Evolutionary conservation across 148 eudicot genomes (phyloP).

Genomic region (Arctostaphylos glauca): DNA sequence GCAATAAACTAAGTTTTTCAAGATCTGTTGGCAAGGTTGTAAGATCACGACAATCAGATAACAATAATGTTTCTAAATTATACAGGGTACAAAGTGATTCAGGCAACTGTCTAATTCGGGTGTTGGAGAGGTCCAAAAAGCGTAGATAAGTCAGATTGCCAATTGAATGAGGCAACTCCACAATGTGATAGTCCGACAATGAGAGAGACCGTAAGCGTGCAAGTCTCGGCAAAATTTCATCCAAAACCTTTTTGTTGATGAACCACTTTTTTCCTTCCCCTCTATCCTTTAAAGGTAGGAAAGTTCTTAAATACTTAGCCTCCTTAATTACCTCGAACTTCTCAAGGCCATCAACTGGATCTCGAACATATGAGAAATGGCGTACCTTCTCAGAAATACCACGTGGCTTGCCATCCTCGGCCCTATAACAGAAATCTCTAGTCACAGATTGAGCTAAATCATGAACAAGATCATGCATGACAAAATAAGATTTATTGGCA

Average conservation of each 20-base stretch:
- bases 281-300: no score
- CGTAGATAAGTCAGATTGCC: background rate
- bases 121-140: background rate
- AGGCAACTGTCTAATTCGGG: background rate
- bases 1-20: no score
- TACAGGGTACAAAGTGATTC: background rate
- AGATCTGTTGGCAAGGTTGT: no score
- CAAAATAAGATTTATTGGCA: background rate
- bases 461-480: constrained; percentile 26
- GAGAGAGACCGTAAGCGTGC: background rate
- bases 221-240: background rate
- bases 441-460: constrained; percentile 21
- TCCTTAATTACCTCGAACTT: background rate
- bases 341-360: background rate
- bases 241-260: background rate
- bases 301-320: no score
- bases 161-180: background rate
- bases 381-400: background rate
- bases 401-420: background rate
- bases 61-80: background rate
- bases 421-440: constrained; percentile 1
- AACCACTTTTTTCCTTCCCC: no score
- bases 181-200: background rate
- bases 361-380: constrained; percentile 11
- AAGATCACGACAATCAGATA: background rate